These are phyloP conservation scores for Gossypium davidsonii DNA, from an alignment of 441 rosid genomes.

Conservation along the genomic window DNA sequence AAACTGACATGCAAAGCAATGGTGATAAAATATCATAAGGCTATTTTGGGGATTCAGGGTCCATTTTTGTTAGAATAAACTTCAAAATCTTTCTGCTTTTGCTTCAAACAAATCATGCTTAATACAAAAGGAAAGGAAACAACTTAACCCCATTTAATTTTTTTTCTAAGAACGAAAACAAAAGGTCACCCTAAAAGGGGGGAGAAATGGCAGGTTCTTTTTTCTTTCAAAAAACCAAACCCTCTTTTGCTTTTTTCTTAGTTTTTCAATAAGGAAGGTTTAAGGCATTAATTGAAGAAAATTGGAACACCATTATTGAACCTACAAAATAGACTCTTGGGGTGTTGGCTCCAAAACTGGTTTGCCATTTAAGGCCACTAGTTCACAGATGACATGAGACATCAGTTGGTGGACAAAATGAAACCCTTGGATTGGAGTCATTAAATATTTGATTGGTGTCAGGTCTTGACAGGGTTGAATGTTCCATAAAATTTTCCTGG, in stretches of 20 bases:
- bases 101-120: neutral
- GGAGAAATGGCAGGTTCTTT: neutral
- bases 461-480: neutral
- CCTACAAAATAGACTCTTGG: neutral
- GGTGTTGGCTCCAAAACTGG: neutral
- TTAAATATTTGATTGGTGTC: neutral
- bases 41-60: neutral
- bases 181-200: neutral
- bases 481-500: neutral
- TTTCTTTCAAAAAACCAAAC: neutral
- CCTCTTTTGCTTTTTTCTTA: neutral
- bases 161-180: conserved; percentile 6
- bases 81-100: neutral
- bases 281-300: neutral
- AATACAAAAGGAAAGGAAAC: neutral
- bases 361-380: neutral
- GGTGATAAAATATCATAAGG: neutral
- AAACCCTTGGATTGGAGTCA: neutral
- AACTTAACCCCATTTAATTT: neutral
- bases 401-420: neutral
- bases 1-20: neutral
- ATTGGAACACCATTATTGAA: neutral
- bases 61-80: neutral
- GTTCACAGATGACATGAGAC: neutral
- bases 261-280: neutral